Base-by-base conservation (phyloP, 805 yeast species). In the Candida boidinii region DNA sequence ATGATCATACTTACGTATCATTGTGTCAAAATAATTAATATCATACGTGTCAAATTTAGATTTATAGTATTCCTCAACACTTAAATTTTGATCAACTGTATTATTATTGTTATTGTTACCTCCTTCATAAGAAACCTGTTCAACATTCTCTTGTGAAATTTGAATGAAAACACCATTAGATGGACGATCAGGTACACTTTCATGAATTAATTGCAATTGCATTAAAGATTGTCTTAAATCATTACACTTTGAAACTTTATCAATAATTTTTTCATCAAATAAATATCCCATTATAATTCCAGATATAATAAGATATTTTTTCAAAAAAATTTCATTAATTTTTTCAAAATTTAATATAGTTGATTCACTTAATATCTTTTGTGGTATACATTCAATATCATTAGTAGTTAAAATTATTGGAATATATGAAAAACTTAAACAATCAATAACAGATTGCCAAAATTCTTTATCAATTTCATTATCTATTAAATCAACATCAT, bases 401-500 rank as follows among this genome's bases (percentile, higher is more conserved):
- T 29, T 30, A 5, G 59, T 52, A 4, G 56, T 55, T 23, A 57
- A 45, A 10, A 57, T 42, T 10, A 57, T 51, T 1, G 62, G 62
- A n/a, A 62, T 40, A 31, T 53, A 51, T 2, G 61, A 53, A 29
- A 46, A 53, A 3, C 44, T 62, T 25, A 86, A 54, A 11, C 84
- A 64, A 30, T 73, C 78, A 29, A 69, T 71, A 3, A 86, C 65
- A 2, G 79, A 75, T 1, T 65, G 48, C 96, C 96, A 92, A 49
- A 90, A 88, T 2, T 76, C 75, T 36, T 70, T 73, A 46, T 92
- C 97, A 21, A 71, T 75, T 26, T 69, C 74, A 34, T 75, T 85
- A 46, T 80, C 85, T 14, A 88, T 52, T 9, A 84, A 62, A 50
- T 90, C 95, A 26, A 83, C 88, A 46, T 90, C 96, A 44, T 88